Evolutionary conservation across 768 basidiomycete species (phyloP).

Genomic region (Hericium alpestre): DNA sequence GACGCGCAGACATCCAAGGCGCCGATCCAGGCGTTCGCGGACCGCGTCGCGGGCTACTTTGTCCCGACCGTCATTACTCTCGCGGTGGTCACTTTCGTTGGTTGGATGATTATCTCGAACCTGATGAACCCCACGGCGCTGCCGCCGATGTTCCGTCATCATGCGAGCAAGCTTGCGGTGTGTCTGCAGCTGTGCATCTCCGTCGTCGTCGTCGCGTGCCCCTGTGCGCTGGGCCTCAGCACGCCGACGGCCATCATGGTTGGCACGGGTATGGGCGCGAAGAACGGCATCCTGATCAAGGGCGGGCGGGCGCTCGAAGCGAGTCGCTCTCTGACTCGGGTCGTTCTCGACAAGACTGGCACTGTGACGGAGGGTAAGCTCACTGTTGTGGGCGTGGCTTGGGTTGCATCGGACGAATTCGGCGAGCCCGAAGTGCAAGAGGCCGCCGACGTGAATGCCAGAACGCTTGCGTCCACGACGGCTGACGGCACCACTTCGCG

Average conservation of each 20-base stretch:
- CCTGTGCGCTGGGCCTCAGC: constrained; percentile 90
- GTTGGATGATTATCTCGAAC: constrained; percentile 70
- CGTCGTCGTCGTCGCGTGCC: constrained; percentile 96
- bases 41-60: constrained; percentile 89
- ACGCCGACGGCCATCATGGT: constrained; percentile 99
- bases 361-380: constrained; percentile 95
- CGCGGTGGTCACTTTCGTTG: constrained; percentile 67
- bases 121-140: constrained; percentile 46
- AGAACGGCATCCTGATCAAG: constrained; percentile 97
- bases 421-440: constrained; percentile 15
- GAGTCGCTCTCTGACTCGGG: constrained; percentile 66
- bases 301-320: constrained; percentile 92
- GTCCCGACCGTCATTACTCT: constrained; percentile 86
- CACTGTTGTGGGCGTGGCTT: constrained; percentile 63
- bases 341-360: constrained; percentile 95
- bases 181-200: constrained; percentile 97
- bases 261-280: constrained; percentile 92
- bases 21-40: constrained; percentile 95
- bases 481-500: constrained; percentile 55
- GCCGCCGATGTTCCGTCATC: constrained; percentile 75
- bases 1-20: constrained; percentile 98
- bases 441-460: constrained; percentile 8
- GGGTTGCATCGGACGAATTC: constrained; percentile 42
- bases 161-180: constrained; percentile 75
- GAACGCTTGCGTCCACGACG: constrained; percentile 24